Evolutionary conservation across 495 filamentous ascomycete species (phyloP), one percentile per base, ranked within the genome.

Genomic region (Beverwykella pulmonaria): DNA sequence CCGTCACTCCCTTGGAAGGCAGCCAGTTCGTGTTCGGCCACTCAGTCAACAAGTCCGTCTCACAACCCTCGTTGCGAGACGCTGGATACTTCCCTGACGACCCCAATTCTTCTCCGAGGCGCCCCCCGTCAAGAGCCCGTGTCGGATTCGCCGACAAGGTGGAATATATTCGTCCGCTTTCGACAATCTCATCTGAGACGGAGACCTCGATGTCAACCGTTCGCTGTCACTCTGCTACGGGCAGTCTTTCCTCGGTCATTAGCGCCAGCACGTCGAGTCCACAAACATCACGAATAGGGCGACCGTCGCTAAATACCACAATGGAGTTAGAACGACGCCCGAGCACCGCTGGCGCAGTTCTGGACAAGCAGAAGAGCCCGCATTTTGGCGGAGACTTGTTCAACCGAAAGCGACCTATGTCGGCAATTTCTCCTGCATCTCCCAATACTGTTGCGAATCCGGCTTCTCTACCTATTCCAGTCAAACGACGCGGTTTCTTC

Each of bases 131-230:
- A 41, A 77, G 84, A 58, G 72, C 80, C 66, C 72, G 83, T 20
- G 84, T 88, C 65, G 82, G 85, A 50, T 86, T 87, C 71, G 84
- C 83, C 0, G 81, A 88, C 70, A 80, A 79, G 12, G 73, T 87
- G 1, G 89, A 89, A 67, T 88, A 83, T 68, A 90, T 90, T 61
- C 84, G 89, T 9, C 90, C 89, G 0, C 74, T 90, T 8, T 92
- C 90, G 10, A 81, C 89, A 8, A 82, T 90, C 8, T 93, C 90
- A 1, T 88, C 85, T 8, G 89, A 92, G 63, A 88, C 88, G 0
- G 86, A 88, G 48, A 90, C 85, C 67, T 91, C 83, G 23, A 74
- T 84, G 46, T 78, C 80, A 26, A 88, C 83, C 3, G 77, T 87
- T 20, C 82, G 86, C 30, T 86, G 81, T 48, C 85, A 91, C 69